These are phyloP conservation scores for Oryza nivara DNA, from an alignment of 176 grass and related monocot genomes.

Conservation along the genomic window DNA sequence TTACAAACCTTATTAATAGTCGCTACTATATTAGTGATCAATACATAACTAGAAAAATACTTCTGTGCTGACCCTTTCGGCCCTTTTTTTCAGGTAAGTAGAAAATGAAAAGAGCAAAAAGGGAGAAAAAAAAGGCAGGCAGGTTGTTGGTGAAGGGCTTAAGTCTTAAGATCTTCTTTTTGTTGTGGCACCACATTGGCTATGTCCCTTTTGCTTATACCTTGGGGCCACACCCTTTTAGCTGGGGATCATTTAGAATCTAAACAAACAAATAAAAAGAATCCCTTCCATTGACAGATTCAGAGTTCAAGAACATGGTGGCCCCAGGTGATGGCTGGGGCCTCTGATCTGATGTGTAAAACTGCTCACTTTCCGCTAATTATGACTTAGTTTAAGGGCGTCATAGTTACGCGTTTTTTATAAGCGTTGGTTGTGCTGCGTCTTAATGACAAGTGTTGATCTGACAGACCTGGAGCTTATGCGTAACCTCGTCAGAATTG, in stretches of 20 bases:
- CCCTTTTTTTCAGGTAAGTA: constrained; percentile 20
- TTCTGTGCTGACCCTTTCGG: constrained; percentile 19
- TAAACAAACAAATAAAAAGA: neutral
- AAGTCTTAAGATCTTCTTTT: constrained; percentile 34
- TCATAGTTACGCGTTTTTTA: constrained; percentile 36
- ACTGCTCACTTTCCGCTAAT: constrained; percentile 37
- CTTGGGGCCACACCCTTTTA: constrained; percentile 26
- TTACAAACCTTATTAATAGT: neutral
- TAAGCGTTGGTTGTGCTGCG: neutral
- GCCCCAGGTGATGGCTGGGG: constrained; percentile 40
- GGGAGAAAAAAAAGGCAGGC: neutral
- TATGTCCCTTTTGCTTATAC: constrained; percentile 30
- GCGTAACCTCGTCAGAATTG: constrained; percentile 49
- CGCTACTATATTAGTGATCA: neutral
- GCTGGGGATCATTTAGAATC: constrained; percentile 34
- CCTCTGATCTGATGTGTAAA: constrained; percentile 58
- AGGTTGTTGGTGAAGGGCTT: constrained; percentile 28
- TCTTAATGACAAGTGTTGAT: constrained; percentile 31
- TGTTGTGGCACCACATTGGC: constrained; percentile 24
- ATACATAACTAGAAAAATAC: neutral
- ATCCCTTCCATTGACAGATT: constrained; percentile 25
- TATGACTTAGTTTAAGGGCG: constrained; percentile 32
- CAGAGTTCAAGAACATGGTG: constrained; percentile 42
- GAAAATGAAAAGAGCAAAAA: neutral
- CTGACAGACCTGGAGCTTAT: constrained; percentile 40